Evolutionary conservation across 352 stramenopile species (phyloP).

Genomic region (Phytophthora melonis): DNA sequence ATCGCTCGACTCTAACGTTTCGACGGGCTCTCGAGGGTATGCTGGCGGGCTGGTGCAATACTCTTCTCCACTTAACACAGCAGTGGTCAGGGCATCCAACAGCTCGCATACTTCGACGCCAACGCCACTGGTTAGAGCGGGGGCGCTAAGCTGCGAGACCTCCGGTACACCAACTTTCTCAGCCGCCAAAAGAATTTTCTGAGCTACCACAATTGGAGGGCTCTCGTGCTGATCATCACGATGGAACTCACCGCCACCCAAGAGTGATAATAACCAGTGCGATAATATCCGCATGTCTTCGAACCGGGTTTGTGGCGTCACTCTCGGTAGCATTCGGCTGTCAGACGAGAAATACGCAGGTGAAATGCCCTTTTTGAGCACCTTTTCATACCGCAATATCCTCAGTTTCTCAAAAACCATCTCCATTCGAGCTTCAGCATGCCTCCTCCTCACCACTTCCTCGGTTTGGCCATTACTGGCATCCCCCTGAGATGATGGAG

Average conservation of each 20-base stretch:
- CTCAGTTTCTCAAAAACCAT: conserved; percentile 74
- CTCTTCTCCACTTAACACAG: conserved; percentile 37
- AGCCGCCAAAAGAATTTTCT: conserved; percentile 64
- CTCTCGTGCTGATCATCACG: conserved; percentile 19
- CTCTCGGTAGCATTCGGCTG: conserved; percentile 23
- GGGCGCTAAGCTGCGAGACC: conserved; percentile 46
- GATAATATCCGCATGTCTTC: conserved; percentile 56
- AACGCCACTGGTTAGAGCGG: conserved; percentile 48
- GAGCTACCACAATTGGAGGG: conserved; percentile 41
- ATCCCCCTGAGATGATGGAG: conserved; percentile 45
- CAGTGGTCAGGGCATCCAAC: conserved; percentile 54
- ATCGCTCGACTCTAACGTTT: conserved; percentile 55
- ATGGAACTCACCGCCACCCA: conserved; percentile 28
- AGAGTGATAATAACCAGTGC: conserved; percentile 52
- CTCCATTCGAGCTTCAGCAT: conserved; percentile 65
- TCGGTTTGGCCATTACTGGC: conserved; percentile 11
- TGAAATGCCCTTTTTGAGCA: conserved; percentile 52
- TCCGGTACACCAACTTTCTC: conserved; percentile 51
- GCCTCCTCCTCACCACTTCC: conserved; percentile 41
- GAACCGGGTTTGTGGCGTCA: conserved; percentile 50
- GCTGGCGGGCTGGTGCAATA: conserved; percentile 24
- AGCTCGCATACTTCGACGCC: conserved; percentile 66
- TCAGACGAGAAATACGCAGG: conserved; percentile 59
- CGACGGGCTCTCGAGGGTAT: conserved; percentile 56
- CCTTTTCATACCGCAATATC: conserved; percentile 57